These are phyloP conservation scores for Melanogaster broomeanus DNA, from an alignment of 768 basidiomycete genomes.

Conservation along the genomic window DNA sequence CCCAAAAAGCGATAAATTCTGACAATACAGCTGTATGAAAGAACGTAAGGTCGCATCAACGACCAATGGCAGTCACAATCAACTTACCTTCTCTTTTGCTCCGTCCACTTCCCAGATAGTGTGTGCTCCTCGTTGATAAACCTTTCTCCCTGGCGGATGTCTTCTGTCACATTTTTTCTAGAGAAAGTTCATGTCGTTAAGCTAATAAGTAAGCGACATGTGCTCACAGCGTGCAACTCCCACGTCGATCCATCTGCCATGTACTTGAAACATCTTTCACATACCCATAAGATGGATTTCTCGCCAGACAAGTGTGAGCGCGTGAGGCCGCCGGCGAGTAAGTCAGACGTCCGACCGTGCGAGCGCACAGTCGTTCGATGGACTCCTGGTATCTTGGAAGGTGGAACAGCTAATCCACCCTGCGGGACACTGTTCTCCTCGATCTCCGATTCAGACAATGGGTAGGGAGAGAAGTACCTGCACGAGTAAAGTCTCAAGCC, in stretches of 20 bases:
- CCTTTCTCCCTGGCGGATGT: constrained; percentile 85
- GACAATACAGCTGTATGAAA: constrained; percentile 80
- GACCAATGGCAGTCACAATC: neutral
- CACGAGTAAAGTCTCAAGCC: neutral
- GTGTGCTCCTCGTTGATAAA: constrained; percentile 88
- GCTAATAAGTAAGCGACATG: neutral
- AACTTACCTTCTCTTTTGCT: constrained; percentile 71
- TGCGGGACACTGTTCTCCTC: constrained; percentile 43
- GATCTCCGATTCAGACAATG: constrained; percentile 66
- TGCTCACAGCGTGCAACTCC: constrained; percentile 66
- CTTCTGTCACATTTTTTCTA: constrained; percentile 68
- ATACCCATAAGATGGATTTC: constrained; percentile 72
- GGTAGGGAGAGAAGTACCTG: constrained; percentile 96
- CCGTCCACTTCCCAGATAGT: constrained; percentile 97
- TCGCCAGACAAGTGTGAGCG: constrained; percentile 47
- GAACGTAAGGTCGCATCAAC: neutral
- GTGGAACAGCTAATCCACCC: constrained; percentile 23
- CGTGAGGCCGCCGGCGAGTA: constrained; percentile 64
- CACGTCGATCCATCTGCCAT: constrained; percentile 74
- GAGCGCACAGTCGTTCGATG: constrained; percentile 53
- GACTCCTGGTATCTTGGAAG: constrained; percentile 51
- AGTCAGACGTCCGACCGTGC: constrained; percentile 73
- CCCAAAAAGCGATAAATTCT: constrained; percentile 93
- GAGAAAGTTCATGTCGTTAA: constrained; percentile 11
- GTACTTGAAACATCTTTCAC: constrained; percentile 96